Conservation (phyloP, 768 basidiomycete species). For the Phanerodontia chrysosporium region DNA sequence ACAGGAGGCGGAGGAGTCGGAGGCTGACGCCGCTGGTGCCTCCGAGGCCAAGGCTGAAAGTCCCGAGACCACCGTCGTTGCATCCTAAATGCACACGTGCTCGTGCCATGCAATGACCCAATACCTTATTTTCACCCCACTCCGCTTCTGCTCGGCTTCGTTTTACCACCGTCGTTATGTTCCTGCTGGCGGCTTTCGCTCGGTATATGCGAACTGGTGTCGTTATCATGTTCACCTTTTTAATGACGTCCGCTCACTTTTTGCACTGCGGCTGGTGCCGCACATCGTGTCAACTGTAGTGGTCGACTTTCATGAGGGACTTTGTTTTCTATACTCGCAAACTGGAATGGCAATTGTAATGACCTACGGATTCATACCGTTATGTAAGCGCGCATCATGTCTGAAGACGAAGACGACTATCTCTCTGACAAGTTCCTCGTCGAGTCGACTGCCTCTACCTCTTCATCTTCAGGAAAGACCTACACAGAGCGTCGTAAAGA, state of each 20-base stretch:
- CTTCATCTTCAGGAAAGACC: constrained; percentile 46
- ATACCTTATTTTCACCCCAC: background rate
- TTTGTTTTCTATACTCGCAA: constrained; percentile 8
- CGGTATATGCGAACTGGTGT: constrained; percentile 20
- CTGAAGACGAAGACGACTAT: constrained; percentile 80
- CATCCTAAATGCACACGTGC: constrained; percentile 15
- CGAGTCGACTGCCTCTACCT: constrained; percentile 29
- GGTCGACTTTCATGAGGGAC: constrained; percentile 22
- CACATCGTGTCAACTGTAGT: constrained; percentile 23
- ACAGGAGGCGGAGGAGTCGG: constrained; percentile 48
- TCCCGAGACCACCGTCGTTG: constrained; percentile 14
- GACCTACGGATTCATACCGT: background rate
- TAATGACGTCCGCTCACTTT: constrained; percentile 9
- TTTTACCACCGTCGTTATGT: background rate
- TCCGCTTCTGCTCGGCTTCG: constrained; percentile 3
- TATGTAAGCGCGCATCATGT: constrained; percentile 39
- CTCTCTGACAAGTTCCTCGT: constrained; percentile 81
- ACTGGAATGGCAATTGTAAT: constrained; percentile 9
- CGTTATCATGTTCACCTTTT: constrained; percentile 19
- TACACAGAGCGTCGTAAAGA: constrained; percentile 72
- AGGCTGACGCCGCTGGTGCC: constrained; percentile 21
- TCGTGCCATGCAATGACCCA: constrained; percentile 6
- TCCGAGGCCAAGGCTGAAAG: constrained; percentile 10
- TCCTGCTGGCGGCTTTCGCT: constrained; percentile 1
- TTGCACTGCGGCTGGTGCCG: constrained; percentile 27